Percentiles rank a stretch among this genome's conserved stretches.
phyloP scores from a whole-genome alignment of 139 green algal genomes.

The Pseudopediastrum boryanum region DNA sequence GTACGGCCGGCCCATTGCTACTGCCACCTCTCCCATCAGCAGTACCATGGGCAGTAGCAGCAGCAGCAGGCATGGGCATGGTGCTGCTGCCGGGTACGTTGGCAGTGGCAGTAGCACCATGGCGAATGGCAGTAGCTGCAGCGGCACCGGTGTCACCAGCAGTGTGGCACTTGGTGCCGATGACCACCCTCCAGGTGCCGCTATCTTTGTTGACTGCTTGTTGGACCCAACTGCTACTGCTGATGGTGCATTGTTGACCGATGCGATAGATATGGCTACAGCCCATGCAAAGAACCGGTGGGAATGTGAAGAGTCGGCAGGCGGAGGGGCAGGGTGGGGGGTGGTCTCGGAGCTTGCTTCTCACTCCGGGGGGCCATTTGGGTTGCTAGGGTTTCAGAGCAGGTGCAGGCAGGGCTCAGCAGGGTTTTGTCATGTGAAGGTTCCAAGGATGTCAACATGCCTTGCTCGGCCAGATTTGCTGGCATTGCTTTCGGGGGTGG shows the following conservation, averaged over 20 bases:
- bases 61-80: background rate
- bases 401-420: constrained; percentile 13
- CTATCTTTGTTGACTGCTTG: background rate
- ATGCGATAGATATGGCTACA: constrained; percentile 22
- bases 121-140: background rate
- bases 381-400: constrained; percentile 26
- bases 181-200: too few species aligned
- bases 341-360: background rate
- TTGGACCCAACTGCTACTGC: background rate
- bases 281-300: constrained; percentile 21
- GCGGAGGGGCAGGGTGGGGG: background rate
- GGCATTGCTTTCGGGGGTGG: background rate
- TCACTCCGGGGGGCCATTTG: background rate
- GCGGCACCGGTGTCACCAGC: too few species aligned
- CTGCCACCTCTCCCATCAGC: background rate
- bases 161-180: too few species aligned
- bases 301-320: background rate
- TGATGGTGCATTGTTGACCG: background rate
- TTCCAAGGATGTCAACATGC: constrained; percentile 1
- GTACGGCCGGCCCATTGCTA: background rate
- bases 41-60: background rate
- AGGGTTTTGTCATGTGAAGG: constrained; percentile 7
- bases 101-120: background rate
- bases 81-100: constrained; percentile 10
- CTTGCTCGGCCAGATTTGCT: background rate